Evolutionary conservation across 2,329 filamentous ascomycete species (phyloP).

Genomic region (Aspergillus pseudoterreus): DNA sequence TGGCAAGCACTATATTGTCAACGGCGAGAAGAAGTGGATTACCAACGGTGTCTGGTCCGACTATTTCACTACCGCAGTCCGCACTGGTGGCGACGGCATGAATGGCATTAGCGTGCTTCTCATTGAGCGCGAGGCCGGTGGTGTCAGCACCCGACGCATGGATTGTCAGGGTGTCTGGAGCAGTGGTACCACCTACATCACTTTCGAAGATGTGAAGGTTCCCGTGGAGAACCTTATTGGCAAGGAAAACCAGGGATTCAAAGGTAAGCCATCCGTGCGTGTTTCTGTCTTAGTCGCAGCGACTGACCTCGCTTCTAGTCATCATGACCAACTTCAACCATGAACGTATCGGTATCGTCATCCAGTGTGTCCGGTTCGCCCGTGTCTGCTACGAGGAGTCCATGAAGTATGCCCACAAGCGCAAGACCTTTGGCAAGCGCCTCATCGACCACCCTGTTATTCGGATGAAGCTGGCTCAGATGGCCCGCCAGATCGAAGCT

Average conservation of each 20-base stretch:
- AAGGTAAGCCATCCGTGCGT: conserved; percentile 49
- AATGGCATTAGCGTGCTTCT: conserved; percentile 86
- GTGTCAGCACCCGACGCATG: conserved; percentile 91
- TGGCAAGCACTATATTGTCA: conserved; percentile 98
- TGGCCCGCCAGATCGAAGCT: conserved; percentile 96
- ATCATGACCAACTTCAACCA: conserved; percentile 99
- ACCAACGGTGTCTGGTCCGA: conserved; percentile 96
- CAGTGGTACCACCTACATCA: conserved; percentile 92
- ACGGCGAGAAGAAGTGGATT: conserved; percentile 99
- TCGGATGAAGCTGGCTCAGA: conserved; percentile 94
- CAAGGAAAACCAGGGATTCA: conserved; percentile 97
- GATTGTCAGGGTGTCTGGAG: conserved; percentile 98
- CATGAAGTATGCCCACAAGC: conserved; percentile 96
- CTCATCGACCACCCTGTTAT: conserved; percentile 97
- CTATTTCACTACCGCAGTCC: conserved; percentile 96
- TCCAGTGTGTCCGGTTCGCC: conserved; percentile 91
- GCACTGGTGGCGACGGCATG: conserved; percentile 86
- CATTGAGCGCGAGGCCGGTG: conserved; percentile 79
- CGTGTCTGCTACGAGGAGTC: conserved; percentile 97
- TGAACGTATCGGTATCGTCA: conserved; percentile 97
- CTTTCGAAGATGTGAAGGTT: conserved; percentile 98
- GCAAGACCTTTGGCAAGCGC: conserved; percentile 91
- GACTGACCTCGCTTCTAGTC: conserved; percentile 46
- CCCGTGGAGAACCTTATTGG: conserved; percentile 98
- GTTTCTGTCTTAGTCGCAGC: background rate